These are phyloP conservation scores for Eutypa lata DNA, from an alignment of 2,329 filamentous ascomycete species.

Conservation along the genomic window DNA sequence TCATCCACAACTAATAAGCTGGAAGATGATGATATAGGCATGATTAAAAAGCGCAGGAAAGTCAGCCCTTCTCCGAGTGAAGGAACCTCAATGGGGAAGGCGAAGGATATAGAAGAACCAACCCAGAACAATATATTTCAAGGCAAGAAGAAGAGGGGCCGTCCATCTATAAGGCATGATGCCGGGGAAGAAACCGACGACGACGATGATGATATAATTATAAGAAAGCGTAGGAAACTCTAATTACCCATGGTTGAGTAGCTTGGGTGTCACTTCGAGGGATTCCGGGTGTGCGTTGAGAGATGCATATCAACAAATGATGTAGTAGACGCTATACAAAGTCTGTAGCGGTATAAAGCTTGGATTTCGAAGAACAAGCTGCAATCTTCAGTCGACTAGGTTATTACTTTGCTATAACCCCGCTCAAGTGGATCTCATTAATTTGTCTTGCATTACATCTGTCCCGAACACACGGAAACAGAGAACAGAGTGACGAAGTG, in stretches of 20 bases:
- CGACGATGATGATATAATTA: background rate
- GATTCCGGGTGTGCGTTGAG: conserved; percentile 16
- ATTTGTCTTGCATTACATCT: no score
- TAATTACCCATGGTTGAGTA: no score
- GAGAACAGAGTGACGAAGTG: no score
- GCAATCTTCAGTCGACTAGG: no score
- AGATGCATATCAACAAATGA: conserved; percentile 11
- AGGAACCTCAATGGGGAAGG: background rate
- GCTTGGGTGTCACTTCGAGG: conserved; percentile 11
- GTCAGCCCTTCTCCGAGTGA: background rate
- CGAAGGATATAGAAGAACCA: background rate
- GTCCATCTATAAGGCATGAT: background rate
- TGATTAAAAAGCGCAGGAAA: background rate
- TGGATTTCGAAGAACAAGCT: background rate
- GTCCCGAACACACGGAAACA: no score
- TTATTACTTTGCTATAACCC: no score
- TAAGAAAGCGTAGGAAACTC: background rate
- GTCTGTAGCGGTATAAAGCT: background rate
- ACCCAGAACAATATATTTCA: background rate
- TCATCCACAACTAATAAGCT: background rate
- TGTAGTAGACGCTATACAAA: background rate
- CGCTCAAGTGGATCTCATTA: no score
- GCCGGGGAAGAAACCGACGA: background rate
- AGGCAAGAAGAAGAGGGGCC: background rate
- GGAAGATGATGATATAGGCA: background rate